phyloP scores from a whole-genome alignment of 257 asterid species.

The Capsicum rhomboideum region DNA sequence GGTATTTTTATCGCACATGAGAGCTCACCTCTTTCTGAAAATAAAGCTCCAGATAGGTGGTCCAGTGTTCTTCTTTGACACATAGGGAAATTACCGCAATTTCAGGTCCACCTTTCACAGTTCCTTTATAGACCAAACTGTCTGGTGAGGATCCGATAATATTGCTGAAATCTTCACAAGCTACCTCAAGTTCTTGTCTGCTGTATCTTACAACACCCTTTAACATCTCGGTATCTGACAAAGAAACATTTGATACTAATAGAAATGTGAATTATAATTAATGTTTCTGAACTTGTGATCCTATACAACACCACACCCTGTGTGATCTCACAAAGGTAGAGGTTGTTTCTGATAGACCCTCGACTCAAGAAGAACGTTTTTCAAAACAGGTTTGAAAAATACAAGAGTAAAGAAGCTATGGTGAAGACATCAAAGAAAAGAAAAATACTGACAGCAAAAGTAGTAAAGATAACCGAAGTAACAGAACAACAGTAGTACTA shows the following conservation, averaged over 20 bases:
- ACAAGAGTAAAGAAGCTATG: not conserved
- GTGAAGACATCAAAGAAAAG: not conserved
- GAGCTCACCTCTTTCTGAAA: conserved; percentile 73
- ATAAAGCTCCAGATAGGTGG: conserved; percentile 80
- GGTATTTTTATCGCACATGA: not conserved
- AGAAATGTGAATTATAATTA: not conserved
- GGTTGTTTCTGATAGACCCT: not conserved
- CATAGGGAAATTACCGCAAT: conserved; percentile 83
- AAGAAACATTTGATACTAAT: not conserved
- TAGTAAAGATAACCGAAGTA: no score
- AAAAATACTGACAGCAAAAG: not conserved
- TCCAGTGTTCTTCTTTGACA: conserved; percentile 81
- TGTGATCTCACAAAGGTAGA: not conserved
- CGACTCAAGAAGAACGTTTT: not conserved
- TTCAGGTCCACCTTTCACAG: conserved; percentile 76
- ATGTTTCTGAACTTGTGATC: not conserved
- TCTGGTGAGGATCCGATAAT: conserved; percentile 87
- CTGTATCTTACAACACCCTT: conserved; percentile 55
- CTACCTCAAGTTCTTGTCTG: conserved; percentile 89
- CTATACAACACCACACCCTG: not conserved
- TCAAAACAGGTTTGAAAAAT: not conserved
- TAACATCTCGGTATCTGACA: conserved; percentile 63
- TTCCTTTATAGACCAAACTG: conserved; percentile 82
- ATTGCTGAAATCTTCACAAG: conserved; percentile 99
- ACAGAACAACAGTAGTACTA: not conserved